These are phyloP conservation scores for Speleostelium caveatum DNA, from an alignment of 78 protist species.

Conservation along the genomic window DNA sequence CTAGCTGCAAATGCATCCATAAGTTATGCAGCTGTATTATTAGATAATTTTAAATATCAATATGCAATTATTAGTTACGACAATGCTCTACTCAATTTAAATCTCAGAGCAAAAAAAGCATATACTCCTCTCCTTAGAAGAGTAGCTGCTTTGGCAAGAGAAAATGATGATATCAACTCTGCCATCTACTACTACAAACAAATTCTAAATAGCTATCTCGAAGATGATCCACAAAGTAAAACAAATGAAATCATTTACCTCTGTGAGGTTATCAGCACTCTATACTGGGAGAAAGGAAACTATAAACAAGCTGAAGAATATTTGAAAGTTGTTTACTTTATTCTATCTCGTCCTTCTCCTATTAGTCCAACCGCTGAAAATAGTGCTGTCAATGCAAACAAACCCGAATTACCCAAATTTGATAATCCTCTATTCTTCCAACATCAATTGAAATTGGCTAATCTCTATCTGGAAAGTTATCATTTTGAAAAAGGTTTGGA, in stretches of 20 bases:
- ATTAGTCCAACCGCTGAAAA: background rate
- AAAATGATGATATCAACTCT: constrained; percentile 73
- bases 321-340: constrained; percentile 50
- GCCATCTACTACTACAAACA: constrained; percentile 74
- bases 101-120: constrained; percentile 48
- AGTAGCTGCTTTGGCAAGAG: constrained; percentile 74
- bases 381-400: background rate
- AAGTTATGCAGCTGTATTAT: constrained; percentile 48
- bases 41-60: constrained; percentile 78
- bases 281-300: constrained; percentile 73
- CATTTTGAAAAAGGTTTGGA: constrained; percentile 74
- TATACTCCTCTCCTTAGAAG: constrained; percentile 45
- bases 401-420: constrained; percentile 28
- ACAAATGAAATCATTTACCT: constrained; percentile 75
- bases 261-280: constrained; percentile 47
- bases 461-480: constrained; percentile 74
- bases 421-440: constrained; percentile 79
- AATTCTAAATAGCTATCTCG: constrained; percentile 68
- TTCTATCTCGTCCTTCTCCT: constrained; percentile 11
- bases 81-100: constrained; percentile 42
- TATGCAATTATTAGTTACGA: constrained; percentile 71
- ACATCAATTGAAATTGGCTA: constrained; percentile 58
- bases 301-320: constrained; percentile 70
- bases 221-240: constrained; percentile 69
- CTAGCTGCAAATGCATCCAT: constrained; percentile 73